Percentiles rank a stretch among this genome's conserved stretches.
Conservation (phyloP, 768 basidiomycete species). For the Mycena crocata region DNA sequence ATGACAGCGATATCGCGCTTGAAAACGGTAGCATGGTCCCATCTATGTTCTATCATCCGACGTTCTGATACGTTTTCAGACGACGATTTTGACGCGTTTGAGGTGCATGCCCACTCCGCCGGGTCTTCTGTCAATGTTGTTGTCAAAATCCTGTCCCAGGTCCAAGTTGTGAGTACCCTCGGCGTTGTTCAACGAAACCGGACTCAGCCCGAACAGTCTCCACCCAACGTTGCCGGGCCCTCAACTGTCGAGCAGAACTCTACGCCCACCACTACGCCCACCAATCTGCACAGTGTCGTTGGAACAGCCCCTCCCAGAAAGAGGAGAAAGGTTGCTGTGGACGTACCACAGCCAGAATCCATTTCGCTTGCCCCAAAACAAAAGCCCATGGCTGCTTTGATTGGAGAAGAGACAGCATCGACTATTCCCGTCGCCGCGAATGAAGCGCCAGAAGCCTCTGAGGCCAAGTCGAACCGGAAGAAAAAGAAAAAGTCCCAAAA, state of each 20-base stretch:
- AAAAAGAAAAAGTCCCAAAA: conserved; percentile 34
- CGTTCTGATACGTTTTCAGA: conserved; percentile 53
- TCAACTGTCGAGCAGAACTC: background rate
- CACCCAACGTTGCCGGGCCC: background rate
- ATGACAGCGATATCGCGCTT: conserved; percentile 71
- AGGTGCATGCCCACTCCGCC: conserved; percentile 52
- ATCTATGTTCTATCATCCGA: conserved; percentile 9
- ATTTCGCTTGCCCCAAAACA: conserved; percentile 16
- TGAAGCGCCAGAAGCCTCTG: background rate
- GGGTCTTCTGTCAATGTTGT: conserved; percentile 49
- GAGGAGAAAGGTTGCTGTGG: conserved; percentile 19
- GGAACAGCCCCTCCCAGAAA: conserved; percentile 5
- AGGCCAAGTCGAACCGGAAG: conserved; percentile 28
- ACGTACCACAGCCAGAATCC: background rate
- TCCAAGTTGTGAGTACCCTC: conserved; percentile 16
- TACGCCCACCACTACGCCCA: background rate
- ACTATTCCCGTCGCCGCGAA: background rate
- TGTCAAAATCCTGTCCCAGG: conserved; percentile 41
- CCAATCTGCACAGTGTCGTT: background rate
- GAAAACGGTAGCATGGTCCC: conserved; percentile 69
- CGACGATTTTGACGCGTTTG: conserved; percentile 84
- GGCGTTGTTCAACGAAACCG: no score
- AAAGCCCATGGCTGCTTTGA: background rate
- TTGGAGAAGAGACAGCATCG: conserved; percentile 1
- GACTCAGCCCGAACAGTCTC: conserved; percentile 1